phyloP scores from a whole-genome alignment of 1,284 basidiomycete genomes.

The Trametes sp. region DNA sequence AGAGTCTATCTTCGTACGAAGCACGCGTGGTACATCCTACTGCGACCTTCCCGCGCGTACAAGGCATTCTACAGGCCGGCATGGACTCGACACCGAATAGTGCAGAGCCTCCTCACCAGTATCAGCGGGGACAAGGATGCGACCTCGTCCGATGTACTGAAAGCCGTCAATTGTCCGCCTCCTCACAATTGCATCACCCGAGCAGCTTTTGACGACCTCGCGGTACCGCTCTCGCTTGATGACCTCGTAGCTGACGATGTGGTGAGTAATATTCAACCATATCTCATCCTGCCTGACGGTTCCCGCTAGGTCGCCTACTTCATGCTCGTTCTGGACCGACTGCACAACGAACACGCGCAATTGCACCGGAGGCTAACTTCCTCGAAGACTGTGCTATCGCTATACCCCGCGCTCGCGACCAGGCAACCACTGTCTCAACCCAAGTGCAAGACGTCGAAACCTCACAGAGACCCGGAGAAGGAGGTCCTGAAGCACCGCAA shows the following conservation, averaged over 20 bases:
- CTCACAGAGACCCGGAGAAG: slow-evolving; percentile 39
- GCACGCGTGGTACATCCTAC: slow-evolving; percentile 71
- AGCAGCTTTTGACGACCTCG: background rate
- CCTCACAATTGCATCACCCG: background rate
- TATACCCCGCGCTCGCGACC: background rate
- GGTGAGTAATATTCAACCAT: background rate
- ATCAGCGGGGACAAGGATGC: background rate
- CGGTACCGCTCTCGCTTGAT: too few species aligned
- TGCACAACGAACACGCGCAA: slow-evolving; percentile 3
- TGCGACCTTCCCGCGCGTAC: slow-evolving; percentile 54
- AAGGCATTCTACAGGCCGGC: slow-evolving; percentile 50
- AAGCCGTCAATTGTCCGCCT: background rate
- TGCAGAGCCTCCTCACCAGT: background rate
- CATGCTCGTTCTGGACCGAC: background rate
- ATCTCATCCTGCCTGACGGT: background rate
- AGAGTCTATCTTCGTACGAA: slow-evolving; percentile 52
- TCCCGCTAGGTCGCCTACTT: slow-evolving; percentile 23
- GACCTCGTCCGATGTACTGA: background rate
- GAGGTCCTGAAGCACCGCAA: slow-evolving; percentile 50
- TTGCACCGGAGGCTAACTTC: slow-evolving; percentile 13
- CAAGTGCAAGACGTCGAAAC: background rate
- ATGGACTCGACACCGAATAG: slow-evolving; percentile 40
- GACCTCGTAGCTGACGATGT: background rate
- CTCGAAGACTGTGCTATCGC: background rate
- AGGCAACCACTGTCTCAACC: background rate